Percentiles rank a stretch among this genome's conserved stretches.
Evolutionary conservation across 2,329 filamentous ascomycete genomes (phyloP).

Genomic region (Aureobasidium mangrovei): DNA sequence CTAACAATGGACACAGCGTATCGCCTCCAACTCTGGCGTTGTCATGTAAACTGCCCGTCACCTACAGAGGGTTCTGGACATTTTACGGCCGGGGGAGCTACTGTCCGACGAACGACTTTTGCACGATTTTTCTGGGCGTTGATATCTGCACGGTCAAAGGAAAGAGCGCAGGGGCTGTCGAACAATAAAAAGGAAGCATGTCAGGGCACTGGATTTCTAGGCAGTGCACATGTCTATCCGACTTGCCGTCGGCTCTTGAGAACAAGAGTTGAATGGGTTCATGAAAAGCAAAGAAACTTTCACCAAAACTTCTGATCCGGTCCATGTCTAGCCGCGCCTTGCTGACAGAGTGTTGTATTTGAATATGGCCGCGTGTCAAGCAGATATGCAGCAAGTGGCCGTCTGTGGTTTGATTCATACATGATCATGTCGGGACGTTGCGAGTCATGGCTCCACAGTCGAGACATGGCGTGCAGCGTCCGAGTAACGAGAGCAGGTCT

Average conservation of each 20-base stretch:
- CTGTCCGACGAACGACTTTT: conserved; percentile 10
- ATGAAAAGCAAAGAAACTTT: conserved; percentile 14
- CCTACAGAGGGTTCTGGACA: conserved; percentile 9
- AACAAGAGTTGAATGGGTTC: conserved; percentile 7
- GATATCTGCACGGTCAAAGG: conserved; percentile 11
- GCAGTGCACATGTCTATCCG: conserved; percentile 8
- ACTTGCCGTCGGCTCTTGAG: conserved; percentile 4
- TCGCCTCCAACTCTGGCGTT: conserved; percentile 99
- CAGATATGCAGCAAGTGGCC: neutral
- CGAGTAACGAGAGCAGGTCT: neutral
- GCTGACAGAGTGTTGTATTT: neutral
- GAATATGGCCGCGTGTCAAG: neutral
- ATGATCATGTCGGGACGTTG: neutral
- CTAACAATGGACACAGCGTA: conserved; percentile 56
- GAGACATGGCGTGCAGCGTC: neutral
- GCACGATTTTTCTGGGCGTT: conserved; percentile 11
- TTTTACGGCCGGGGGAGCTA: conserved; percentile 4
- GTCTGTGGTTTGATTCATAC: neutral
- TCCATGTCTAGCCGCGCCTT: neutral
- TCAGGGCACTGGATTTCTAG: conserved; percentile 6
- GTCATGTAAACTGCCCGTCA: conserved; percentile 69
- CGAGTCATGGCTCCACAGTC: neutral
- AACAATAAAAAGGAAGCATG: conserved; percentile 7
- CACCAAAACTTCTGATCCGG: conserved; percentile 7
- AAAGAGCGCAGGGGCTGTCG: conserved; percentile 8